These are phyloP conservation scores for Acanthamoeba royreba DNA, from an alignment of 208 protist genomes.

Conservation along the genomic window DNA sequence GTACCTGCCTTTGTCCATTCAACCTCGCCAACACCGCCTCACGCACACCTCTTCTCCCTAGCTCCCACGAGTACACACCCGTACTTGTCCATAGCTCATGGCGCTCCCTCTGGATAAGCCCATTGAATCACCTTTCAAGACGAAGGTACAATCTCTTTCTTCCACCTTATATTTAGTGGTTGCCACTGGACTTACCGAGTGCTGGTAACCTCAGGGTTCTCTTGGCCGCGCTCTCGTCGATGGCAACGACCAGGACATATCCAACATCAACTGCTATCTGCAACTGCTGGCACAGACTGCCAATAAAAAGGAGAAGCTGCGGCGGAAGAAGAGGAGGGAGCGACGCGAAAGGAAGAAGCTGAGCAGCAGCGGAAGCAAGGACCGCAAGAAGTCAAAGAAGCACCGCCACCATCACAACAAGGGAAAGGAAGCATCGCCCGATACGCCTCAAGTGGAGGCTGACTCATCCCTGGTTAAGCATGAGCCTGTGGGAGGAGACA, in stretches of 20 bases:
- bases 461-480: not conserved
- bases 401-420: not conserved
- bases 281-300: not conserved
- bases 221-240: not conserved
- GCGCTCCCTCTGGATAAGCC: not conserved
- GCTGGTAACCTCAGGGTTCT: not conserved
- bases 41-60: too few species aligned
- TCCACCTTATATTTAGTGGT: not conserved
- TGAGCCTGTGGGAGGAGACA: too few species aligned
- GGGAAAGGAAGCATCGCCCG: not conserved
- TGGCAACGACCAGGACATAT: not conserved
- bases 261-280: slow-evolving; percentile 3
- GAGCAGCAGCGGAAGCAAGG: not conserved
- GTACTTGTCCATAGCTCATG: too few species aligned
- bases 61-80: too few species aligned
- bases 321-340: not conserved
- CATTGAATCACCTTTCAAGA: not conserved
- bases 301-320: slow-evolving; percentile 10
- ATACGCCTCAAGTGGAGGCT: not conserved
- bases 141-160: not conserved
- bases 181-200: not conserved
- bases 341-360: not conserved
- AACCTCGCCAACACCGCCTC: too few species aligned
- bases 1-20: too few species aligned
- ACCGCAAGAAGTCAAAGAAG: not conserved